A percentile compares a stretch with the other conserved stretches of the same genome.
phyloP scores from a whole-genome alignment of 352 stramenopile species.

The Pythium grandisporangium region DNA sequence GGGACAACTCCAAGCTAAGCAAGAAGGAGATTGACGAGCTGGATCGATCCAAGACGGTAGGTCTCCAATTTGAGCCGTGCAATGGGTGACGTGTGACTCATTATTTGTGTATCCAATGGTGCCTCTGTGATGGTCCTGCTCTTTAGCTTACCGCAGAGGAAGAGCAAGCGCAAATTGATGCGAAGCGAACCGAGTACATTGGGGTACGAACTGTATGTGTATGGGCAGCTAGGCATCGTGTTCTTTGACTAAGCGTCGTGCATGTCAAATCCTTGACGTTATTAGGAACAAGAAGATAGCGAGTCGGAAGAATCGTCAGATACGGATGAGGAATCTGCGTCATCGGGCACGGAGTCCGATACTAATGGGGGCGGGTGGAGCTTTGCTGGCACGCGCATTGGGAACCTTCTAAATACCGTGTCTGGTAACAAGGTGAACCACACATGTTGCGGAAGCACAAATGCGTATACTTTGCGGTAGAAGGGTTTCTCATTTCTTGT shows the following conservation, averaged over 20 bases:
- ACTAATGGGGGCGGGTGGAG: constrained; percentile 53
- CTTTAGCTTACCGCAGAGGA: constrained; percentile 51
- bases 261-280: no score
- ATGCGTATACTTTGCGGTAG: background rate
- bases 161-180: constrained; percentile 54
- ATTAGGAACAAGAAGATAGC: constrained; percentile 55
- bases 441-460: background rate
- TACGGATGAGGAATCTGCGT: constrained; percentile 64
- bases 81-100: background rate
- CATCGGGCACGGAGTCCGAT: constrained; percentile 64
- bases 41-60: constrained; percentile 61
- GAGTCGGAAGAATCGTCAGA: constrained; percentile 58
- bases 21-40: constrained; percentile 75
- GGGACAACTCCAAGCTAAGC: constrained; percentile 78
- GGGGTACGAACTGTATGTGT: constrained; percentile 61
- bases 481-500: background rate
- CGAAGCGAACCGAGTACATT: constrained; percentile 78
- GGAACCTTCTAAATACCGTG: constrained; percentile 74
- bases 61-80: background rate
- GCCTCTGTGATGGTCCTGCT: no score
- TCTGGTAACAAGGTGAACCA: constrained; percentile 73
- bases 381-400: constrained; percentile 75
- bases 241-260: no score
- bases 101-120: no score
- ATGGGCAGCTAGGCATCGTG: no score